Base-by-base conservation (phyloP, 176 grass and related monocot species). In the Rhynchospora breviuscula region DNA sequence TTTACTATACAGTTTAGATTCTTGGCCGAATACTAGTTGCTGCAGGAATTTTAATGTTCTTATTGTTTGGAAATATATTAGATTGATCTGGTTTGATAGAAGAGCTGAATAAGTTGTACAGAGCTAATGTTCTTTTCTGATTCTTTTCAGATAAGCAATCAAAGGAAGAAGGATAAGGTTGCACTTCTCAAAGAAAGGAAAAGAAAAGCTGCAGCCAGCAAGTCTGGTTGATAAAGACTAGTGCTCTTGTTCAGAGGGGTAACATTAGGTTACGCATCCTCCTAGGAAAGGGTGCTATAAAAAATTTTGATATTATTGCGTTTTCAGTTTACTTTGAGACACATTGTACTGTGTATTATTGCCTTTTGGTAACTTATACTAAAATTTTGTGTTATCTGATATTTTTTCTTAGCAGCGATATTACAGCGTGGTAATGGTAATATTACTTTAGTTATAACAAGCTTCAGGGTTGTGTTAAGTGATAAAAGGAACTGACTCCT, bases 141-240 rank as follows among this genome's bases (percentile, higher is more conserved):
- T 53, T 8, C 51, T 68, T 52, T 56, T 13, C 86, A 97, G 94
- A 92, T 87, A 14, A 33, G 69, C 79, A 81, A 87, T 29, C 78
- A 87, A 61, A 90, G 86, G 79, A 88, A 93, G 25, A 87, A 59
- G 26, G 45, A 26, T 1, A 91, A 89, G 31, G 69, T 97, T 15
- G 84, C 87, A 21, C 31, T 86, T 75, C 91, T 97, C 19, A 92
- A 90, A 73, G 84, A 89, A 63, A 90, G 94, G 76, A 97, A 97
- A 80, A 97, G 85, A 84, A 90, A 90, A 15, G 89, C 86, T 1
- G 78, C 87, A n/a, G 67, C 88, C 21, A 82, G 83, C 33, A 79
- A 84, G 49, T 76, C 78, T 22, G 80, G 82, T 21, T 82, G 22
- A 67, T 79, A 91, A 70, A 25, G 81, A 22, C 77, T 26, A n/a